Base-by-base conservation (phyloP, 768 basidiomycete species). In the Amanita jacksonii region DNA sequence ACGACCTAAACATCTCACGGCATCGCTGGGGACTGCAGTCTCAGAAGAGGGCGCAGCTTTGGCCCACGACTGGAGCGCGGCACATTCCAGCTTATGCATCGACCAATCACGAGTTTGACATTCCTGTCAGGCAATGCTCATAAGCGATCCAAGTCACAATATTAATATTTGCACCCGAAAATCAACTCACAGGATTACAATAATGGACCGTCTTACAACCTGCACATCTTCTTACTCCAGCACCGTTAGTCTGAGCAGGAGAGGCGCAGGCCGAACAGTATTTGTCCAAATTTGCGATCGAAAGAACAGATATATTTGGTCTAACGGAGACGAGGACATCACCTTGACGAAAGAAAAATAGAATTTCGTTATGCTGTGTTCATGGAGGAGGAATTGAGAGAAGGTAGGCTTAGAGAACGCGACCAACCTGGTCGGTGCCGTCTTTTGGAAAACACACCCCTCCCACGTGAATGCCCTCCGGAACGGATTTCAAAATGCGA, bases 101-200 rank as follows among this genome's bases (percentile, higher is more conserved):
- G 54, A 16, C 91, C 89, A 91, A 51, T 88, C 89, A 22, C 59
- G 56, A 31, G 63, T 77, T 64, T 90, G 87, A 54, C 88, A 91
- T 30, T 57, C 57, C 80, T 87, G 52, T 5, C 23, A 5, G 48
- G 7, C 32, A 13, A 27, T 20, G 33, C 52, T 30, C 27, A 20
- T 39, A 23, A 8, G 23, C 19, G 3, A n/a, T 25, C 3, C 12
- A 28, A 49, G 46, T n/a, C n/a, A n/a, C n/a, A 18, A 25, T 19
- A 43, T 22, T 38, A 6, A 33, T 51, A 32, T 16, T n/a, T 34
- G 16, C 38, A n/a, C 30, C 1, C 15, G 46, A 31, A 39, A 20
- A 48, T n/a, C n/a, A 13, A 62, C 81, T 28, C 55, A 90, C 87
- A 12, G 66, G 49, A 43, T 81, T 73, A 56, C 94, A 97, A 54